Evolutionary conservation across 2,329 filamentous ascomycete species (phyloP), one percentile per base, ranked within the genome.

Genomic region (Colletotrichum plurivorum): DNA sequence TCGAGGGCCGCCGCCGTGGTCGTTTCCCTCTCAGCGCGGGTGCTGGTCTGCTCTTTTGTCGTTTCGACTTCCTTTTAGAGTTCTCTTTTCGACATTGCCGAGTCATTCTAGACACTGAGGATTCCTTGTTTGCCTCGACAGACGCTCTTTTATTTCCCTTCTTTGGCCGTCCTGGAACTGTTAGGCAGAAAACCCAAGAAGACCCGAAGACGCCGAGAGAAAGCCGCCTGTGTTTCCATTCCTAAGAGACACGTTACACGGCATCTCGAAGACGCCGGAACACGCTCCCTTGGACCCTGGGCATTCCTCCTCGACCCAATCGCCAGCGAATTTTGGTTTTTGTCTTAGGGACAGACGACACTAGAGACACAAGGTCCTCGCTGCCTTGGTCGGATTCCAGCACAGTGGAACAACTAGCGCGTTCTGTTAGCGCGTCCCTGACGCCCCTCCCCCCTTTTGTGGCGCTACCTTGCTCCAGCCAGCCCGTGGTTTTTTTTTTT

Each of bases 351-450:
- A 25, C 22, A 4, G 22, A 36, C 8, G 31, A 36, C 31, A 36
- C 31, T 2, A 36, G 27, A 31, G 31, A 36, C 9, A 36, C 31
- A 12, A 36, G 31, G 31, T 8, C 9, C 20, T 39, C 49, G 6
- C 3, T 31, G 31, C 22, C 31, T 46, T 54, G 48, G 46, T 52
- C 52, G 25, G 48, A 68, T 68, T 65, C 61, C 61, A 65, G 48
- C 61, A 65, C 48, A 4, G 60, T 59, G 66, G 66, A 59, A 59
- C 61, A 59, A 59, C 61, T 65, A 60, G 55, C 66, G 66, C 66
- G n/a, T 54, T 36, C 31, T 36, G 8, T 41, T 54, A 54, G 52
- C 61, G 45, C 49, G 31, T 36, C 31, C 52, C 39, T 15, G 18
- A 31, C 22, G 25, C 52, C 18, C 15, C 36, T 25, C 25, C 22